These are phyloP conservation scores for Huiozyma sinensis DNA, from an alignment of 805 yeast genomes.

Conservation along the genomic window DNA sequence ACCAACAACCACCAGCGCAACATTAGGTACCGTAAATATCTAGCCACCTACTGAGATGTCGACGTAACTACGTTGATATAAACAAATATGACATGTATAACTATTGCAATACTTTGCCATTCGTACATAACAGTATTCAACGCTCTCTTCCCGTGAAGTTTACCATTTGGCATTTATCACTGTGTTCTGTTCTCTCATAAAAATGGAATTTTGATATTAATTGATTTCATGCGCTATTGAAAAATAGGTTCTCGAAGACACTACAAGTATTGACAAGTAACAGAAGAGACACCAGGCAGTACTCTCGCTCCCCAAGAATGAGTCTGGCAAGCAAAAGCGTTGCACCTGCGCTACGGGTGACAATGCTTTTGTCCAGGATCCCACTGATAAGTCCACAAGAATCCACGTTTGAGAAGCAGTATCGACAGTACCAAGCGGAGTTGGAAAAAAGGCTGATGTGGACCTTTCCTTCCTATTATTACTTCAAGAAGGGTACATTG, in stretches of 20 bases:
- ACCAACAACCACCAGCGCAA: conserved; percentile 24
- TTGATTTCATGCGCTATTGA: not conserved
- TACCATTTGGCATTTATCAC: too few relatives aligned
- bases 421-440: conserved; percentile 74
- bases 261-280: too few relatives aligned
- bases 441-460: conserved; percentile 87
- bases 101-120: too few relatives aligned
- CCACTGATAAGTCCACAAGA: conserved; percentile 80
- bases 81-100: too few relatives aligned
- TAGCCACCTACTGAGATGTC: too few relatives aligned
- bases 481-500: conserved; percentile 81
- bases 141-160: too few relatives aligned
- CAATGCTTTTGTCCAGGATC: conserved; percentile 61
- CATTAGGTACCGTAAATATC: too few relatives aligned
- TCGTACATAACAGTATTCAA: too few relatives aligned
- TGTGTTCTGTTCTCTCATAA: too few relatives aligned
- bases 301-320: not conserved
- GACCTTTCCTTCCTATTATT: conserved; percentile 93
- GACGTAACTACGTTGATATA: too few relatives aligned
- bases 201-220: not conserved
- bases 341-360: conserved; percentile 28
- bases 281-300: not conserved
- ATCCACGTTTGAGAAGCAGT: conserved; percentile 59
- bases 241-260: not conserved
- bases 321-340: conserved; percentile 1